Base-by-base conservation (phyloP, 345 rosid species). In the Eucalyptus rudis region DNA sequence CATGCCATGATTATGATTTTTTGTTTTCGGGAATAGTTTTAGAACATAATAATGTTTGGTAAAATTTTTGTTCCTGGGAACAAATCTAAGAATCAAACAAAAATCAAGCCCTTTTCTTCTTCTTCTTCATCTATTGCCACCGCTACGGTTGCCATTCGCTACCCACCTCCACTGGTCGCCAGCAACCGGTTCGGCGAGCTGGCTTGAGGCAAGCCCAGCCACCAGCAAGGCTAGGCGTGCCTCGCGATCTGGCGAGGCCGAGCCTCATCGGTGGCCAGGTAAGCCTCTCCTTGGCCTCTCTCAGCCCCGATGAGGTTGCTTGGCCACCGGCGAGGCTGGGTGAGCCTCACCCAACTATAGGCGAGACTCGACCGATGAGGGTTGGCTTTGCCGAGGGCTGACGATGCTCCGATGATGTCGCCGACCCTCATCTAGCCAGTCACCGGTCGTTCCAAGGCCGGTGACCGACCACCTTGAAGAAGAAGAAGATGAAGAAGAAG, bases 311-410 rank as follows among this genome's bases (percentile, higher is more conserved):
- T 1, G 49, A 47, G 49, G 49, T 3, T 13, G 49, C 13, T 47
- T 47, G 49, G 49, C 49, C 49, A 47, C 4, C 2, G 2, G 13
- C 5, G 1, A 47, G 13, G 13, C 2, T 11, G 1, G 0, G 50
- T 0, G 50, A 49, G 50, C 50, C 50, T 49, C 5, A 2, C 50
- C 16, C 0, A 49, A 0, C 50, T 13, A 49, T 13, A 0, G 6
- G 6, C 1, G 2, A 49, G 2, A 14, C 50, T 49, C 16, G 2
- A 0, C 2, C 16, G 5, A 49, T 0, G 1, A 49, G 2, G 50
- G 50, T 0, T 0, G 0, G 2, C 15, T 13, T 49, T 1, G 15
- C 2, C 5, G 6, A 49, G 50, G 50, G 6, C 6, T 0, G 2
- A 2, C 2, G 15, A 49, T 49, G 15, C 50, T 1, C 50, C 1